These are phyloP conservation scores for Didymella arachidicola DNA, from an alignment of 2,329 filamentous ascomycete genomes.

Conservation along the genomic window DNA sequence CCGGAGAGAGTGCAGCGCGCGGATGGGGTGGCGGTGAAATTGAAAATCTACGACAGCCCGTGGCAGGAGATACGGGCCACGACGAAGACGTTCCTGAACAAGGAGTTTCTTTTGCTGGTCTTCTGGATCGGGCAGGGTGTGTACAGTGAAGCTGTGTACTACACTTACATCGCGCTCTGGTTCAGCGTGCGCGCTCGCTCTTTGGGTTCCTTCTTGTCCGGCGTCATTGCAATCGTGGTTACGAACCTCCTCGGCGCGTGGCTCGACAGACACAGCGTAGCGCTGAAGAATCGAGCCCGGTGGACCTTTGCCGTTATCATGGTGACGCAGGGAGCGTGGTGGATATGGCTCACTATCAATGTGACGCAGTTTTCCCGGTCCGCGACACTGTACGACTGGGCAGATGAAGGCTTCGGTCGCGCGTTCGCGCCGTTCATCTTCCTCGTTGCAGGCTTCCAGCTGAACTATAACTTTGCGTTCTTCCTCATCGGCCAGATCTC, in stretches of 20 bases:
- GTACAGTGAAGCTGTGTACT: slow-evolving; percentile 24
- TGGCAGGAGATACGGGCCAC: slow-evolving; percentile 18
- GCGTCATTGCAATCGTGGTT: slow-evolving; percentile 45
- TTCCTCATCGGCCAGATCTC: slow-evolving; percentile 73
- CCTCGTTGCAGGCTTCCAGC: slow-evolving; percentile 69
- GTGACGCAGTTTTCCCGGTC: slow-evolving; percentile 65
- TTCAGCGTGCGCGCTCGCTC: slow-evolving; percentile 60
- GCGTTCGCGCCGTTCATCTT: slow-evolving; percentile 72
- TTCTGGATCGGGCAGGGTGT: slow-evolving; percentile 37
- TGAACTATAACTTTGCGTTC: slow-evolving; percentile 76
- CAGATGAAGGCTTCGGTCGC: slow-evolving; percentile 65
- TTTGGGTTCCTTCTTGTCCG: slow-evolving; percentile 56
- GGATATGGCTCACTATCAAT: slow-evolving; percentile 72
- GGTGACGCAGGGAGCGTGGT: slow-evolving; percentile 69
- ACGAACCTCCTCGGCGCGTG: slow-evolving; percentile 71
- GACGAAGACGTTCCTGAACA: slow-evolving; percentile 45
- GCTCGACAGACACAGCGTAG: slow-evolving; percentile 64
- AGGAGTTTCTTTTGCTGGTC: slow-evolving; percentile 58
- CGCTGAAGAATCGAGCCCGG: slow-evolving; percentile 62
- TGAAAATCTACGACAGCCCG: slow-evolving; percentile 52
- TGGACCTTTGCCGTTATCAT: slow-evolving; percentile 62
- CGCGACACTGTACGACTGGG: slow-evolving; percentile 70
- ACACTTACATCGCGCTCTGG: slow-evolving; percentile 61
- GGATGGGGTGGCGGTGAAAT: slow-evolving; percentile 50
- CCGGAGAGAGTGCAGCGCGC: slow-evolving; percentile 55